Conservation (phyloP, 768 basidiomycete genomes). For the Tulasnella sp. region DNA sequence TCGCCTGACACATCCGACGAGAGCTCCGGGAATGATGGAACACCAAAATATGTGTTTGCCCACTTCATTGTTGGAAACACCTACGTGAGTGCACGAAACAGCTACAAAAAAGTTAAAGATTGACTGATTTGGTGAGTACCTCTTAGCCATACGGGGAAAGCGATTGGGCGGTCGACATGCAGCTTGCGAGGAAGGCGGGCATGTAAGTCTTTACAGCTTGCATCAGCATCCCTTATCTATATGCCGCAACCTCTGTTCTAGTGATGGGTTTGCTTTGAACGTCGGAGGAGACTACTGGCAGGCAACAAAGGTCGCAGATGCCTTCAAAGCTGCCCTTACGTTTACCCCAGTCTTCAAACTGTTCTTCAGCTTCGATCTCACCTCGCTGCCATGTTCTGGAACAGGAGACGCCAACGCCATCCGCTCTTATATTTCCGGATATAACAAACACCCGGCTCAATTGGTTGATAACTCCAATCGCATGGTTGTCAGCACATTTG, state of each 20-base stretch:
- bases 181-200: slow-evolving; percentile 43
- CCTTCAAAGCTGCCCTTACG: slow-evolving; percentile 44
- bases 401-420: slow-evolving; percentile 17
- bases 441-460: slow-evolving; percentile 22
- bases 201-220: neutral
- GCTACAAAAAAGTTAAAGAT: neutral
- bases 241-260: neutral
- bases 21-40: too few species aligned
- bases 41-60: slow-evolving; percentile 22
- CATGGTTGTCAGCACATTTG: slow-evolving; percentile 27
- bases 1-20: too few species aligned
- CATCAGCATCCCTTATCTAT: too few species aligned
- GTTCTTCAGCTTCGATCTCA: slow-evolving; percentile 64
- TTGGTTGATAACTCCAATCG: slow-evolving; percentile 23
- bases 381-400: neutral
- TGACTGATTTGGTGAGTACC: neutral
- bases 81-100: slow-evolving; percentile 25
- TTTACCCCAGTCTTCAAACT: slow-evolving; percentile 42
- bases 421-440: slow-evolving; percentile 18
- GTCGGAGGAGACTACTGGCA: slow-evolving; percentile 56
- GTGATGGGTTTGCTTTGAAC: slow-evolving; percentile 40
- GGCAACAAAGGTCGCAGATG: slow-evolving; percentile 46
- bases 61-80: slow-evolving; percentile 47
- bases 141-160: neutral
- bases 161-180: slow-evolving; percentile 31